Base-by-base conservation (phyloP, 257 asterid species). In the Penstemon newberryi region DNA sequence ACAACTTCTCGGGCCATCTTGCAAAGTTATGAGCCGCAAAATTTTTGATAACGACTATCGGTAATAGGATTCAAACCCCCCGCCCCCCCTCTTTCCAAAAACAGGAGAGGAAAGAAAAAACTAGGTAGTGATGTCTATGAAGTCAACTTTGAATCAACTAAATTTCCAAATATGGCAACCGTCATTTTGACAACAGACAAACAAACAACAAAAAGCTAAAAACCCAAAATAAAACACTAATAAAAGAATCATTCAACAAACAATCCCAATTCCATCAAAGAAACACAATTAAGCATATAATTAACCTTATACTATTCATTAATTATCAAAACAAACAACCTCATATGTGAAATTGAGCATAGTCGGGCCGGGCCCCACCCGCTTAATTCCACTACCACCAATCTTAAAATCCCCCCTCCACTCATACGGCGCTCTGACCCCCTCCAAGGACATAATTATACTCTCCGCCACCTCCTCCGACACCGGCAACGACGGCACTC, bases 311-410 rank as follows among this genome's bases (percentile, higher is more conserved):
- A 25, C 33, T 25, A 25, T 25, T 25, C 33, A 25, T 25, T 25
- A 1, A 25, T 25, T 49, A 36, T 18, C 4, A 63, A 33, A 7
- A 60, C 5, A 58, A 71, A 81, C 38, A 62, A 93, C 99, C 97
- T 84, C 70, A 73, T 86, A 93, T 10, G 97, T 78, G 47, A 93
- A 84, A 65, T 88, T 88, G 72, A 93, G 85, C 86, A 78, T 68
- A 42, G 75, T 75, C 47, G 95, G 95, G 57, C 92, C 98, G 18
- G 96, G 96, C 53, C 98, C 98, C 70, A 81, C 90, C 58, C 87
- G 56, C 61, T 49, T 60, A 63, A 75, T 57, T 75, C 33, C 69
- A 64, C 66, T 46, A 56, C 36, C 72, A 3, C 77, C 77, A 69
- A 60, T 77, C 71, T 54, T 66, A 3, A 78, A 75, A 65, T 66